Evolutionary conservation across 2,329 filamentous ascomycete genomes (phyloP).

Genomic region (Lomentospora prolificans): DNA sequence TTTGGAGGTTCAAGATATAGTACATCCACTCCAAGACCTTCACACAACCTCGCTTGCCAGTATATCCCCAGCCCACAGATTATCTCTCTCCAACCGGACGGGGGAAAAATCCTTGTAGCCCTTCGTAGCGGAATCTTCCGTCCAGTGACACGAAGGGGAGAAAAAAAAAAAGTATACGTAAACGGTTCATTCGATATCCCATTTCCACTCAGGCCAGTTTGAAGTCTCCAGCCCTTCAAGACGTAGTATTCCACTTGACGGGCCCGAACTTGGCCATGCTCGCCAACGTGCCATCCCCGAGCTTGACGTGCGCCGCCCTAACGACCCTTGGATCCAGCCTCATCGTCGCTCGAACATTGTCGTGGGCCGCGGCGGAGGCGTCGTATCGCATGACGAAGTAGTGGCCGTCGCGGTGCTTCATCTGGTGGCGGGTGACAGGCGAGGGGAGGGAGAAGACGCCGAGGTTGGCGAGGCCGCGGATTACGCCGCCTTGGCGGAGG

Average conservation of each 20-base stretch:
- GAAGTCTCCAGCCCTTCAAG: not conserved
- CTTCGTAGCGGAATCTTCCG: too few species aligned
- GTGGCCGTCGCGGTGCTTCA: constrained; percentile 74
- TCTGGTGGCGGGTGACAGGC: constrained; percentile 69
- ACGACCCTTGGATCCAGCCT: constrained; percentile 85
- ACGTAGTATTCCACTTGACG: constrained; percentile 36
- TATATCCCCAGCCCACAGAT: too few species aligned
- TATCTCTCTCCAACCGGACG: not conserved
- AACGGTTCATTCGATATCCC: too few species aligned
- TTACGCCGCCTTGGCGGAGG: constrained; percentile 74
- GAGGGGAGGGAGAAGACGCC: constrained; percentile 81
- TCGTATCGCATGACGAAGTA: constrained; percentile 99
- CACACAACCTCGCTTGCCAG: too few species aligned
- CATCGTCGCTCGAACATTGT: constrained; percentile 64
- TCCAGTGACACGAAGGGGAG: too few species aligned
- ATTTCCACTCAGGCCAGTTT: not conserved
- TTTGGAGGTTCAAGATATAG: not conserved
- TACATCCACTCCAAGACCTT: not conserved
- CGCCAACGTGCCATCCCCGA: constrained; percentile 55
- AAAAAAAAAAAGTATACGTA: too few species aligned
- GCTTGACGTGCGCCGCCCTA: constrained; percentile 74
- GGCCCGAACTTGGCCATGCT: constrained; percentile 39
- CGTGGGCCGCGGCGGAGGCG: constrained; percentile 60
- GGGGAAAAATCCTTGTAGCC: too few species aligned
- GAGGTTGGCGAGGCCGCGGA: constrained; percentile 93